Conservation (phyloP, 495 filamentous ascomycete species). For the Trichoderma gamsii region DNA sequence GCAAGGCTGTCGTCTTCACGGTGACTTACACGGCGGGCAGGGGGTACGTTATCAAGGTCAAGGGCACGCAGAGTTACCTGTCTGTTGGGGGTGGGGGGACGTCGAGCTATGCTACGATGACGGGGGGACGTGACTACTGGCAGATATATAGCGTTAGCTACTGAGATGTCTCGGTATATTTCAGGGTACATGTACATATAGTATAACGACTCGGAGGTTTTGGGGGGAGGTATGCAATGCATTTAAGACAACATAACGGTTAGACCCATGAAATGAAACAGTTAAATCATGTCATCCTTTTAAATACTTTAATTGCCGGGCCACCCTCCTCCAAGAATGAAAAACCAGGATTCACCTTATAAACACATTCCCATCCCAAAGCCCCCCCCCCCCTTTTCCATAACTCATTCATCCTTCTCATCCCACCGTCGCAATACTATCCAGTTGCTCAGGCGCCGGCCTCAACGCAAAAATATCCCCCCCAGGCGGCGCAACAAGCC, state of each 20-base stretch:
- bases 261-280: too few species aligned
- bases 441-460: slow-evolving; percentile 2
- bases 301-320: too few species aligned
- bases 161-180: neutral
- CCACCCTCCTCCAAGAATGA: too few species aligned
- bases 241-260: too few species aligned
- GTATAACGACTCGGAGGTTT: too few species aligned
- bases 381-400: too few species aligned
- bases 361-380: too few species aligned
- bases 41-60: neutral
- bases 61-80: neutral
- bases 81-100: neutral
- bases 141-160: slow-evolving; percentile 2
- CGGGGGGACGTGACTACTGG: neutral
- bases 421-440: slow-evolving; percentile 7
- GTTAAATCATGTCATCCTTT: too few species aligned
- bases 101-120: neutral
- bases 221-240: too few species aligned
- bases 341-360: too few species aligned
- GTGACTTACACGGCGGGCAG: neutral
- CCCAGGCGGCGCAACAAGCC: neutral
- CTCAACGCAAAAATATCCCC: slow-evolving; percentile 1
- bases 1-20: neutral
- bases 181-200: too few species aligned
- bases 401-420: neutral